A percentile compares a stretch with the other conserved stretches of the same genome.
Evolutionary conservation across 371 early-diverging fungal genomes (phyloP).

Genomic region (Mycotypha africana): DNA sequence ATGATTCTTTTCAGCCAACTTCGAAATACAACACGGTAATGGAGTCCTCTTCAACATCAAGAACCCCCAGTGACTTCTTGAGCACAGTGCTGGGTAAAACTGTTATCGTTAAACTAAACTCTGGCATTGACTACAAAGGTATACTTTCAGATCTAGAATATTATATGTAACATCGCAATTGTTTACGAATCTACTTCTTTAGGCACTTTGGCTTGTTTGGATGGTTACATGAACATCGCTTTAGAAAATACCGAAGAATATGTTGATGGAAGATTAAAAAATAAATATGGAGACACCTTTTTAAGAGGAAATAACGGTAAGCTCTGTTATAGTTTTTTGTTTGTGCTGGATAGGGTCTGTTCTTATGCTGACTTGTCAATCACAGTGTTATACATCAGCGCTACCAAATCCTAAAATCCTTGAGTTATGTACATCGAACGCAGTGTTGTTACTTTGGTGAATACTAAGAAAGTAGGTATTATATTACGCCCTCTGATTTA

Average conservation of each 20-base stretch:
- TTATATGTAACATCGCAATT: not conserved
- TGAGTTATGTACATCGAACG: not conserved
- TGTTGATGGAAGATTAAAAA: constrained; percentile 86
- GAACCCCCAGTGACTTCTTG: constrained; percentile 81
- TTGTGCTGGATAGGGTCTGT: too few relatives aligned
- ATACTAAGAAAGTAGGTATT: constrained; percentile 1
- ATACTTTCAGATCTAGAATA: too few relatives aligned
- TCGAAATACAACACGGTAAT: too few relatives aligned
- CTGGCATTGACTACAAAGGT: constrained; percentile 94
- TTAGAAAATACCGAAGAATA: constrained; percentile 95
- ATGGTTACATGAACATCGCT: constrained; percentile 99
- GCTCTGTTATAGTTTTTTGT: not conserved
- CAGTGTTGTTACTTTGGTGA: too few relatives aligned
- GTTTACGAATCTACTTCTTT: not conserved
- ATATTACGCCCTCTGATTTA: constrained; percentile 1
- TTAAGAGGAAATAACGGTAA: constrained; percentile 97
- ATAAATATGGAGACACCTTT: constrained; percentile 93
- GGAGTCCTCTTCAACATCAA: constrained; percentile 27
- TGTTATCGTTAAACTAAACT: constrained; percentile 90
- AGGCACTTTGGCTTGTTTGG: constrained; percentile 93
- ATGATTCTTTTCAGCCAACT: too few relatives aligned
- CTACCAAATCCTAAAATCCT: constrained; percentile 17
- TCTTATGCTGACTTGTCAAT: not conserved
- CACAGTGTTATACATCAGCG: constrained; percentile 46
- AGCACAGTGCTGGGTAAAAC: constrained; percentile 71